Evolutionary conservation across 2,329 filamentous ascomycete species (phyloP), one percentile per base, ranked within the genome.

Genomic region (Xylaria polymorpha): DNA sequence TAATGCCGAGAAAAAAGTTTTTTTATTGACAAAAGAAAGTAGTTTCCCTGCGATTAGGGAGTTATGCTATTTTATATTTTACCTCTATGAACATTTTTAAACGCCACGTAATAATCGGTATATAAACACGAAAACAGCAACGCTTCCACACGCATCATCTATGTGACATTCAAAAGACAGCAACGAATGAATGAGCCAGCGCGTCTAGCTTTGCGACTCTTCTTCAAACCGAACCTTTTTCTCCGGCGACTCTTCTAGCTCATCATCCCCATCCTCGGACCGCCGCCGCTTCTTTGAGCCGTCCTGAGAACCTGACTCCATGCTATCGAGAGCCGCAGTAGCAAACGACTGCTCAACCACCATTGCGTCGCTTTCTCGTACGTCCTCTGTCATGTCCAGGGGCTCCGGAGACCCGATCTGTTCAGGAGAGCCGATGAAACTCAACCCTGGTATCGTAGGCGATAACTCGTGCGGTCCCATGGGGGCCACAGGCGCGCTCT

Each of bases 11-110:
- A 18, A 35, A 14, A 12, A 29, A n/a, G 2, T 29, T 37, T 6
- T 10, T 55, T 37, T 35, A 35, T 55, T 55, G 4, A 37, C 1
- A 53, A 32, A 35, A 2, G n/a, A 14, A 32, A 18, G 22, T 29
- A 18, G n/a, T 51, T 51, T 8, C 25, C 25, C 15, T 32, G 25
- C 15, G 20, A 51, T 15, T 8, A 32, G 15, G 48, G 18, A n/a
- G 25, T 9, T 39, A 55, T 37, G n/a, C 4, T 39, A 55, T 37
- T n/a, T 55, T 55, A 55, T 39, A 55, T 37, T n/a, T 55, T 55
- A 55, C 20, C 29, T 55, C 10, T 39, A 37, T 15, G 22, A 55
- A 22, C 29, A 51, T 18, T 55, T 55, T 55, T 35, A 20, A 50
- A 6, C 50, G 32, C 18, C 15, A 20, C 35, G 32, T 20, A 37